Evolutionary conservation across 2,329 filamentous ascomycete genomes (phyloP).

Genomic region (Pyrenophora seminiperda): DNA sequence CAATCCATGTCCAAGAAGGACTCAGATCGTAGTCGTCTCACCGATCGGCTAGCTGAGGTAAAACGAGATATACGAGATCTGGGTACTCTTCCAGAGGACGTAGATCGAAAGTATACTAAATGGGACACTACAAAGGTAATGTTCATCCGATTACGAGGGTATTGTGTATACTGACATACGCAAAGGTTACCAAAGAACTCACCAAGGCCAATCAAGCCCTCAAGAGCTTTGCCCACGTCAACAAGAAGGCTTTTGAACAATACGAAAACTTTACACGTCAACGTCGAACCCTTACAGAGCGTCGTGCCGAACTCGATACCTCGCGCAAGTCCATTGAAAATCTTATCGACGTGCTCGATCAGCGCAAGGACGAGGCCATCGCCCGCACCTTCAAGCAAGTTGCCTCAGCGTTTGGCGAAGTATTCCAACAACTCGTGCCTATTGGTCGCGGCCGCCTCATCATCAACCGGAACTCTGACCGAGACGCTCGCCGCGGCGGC

Average conservation of each 20-base stretch:
- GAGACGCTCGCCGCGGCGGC: conserved; percentile 60
- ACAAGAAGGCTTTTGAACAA: conserved; percentile 99
- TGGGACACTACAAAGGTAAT: conserved; percentile 77
- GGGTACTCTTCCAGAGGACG: conserved; percentile 90
- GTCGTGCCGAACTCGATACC: conserved; percentile 83
- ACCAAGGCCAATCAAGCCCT: conserved; percentile 91
- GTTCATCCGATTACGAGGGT: neutral
- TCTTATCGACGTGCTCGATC: conserved; percentile 88
- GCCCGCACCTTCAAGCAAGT: conserved; percentile 99
- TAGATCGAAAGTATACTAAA: conserved; percentile 86
- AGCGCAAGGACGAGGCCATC: conserved; percentile 96
- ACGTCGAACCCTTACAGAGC: conserved; percentile 82
- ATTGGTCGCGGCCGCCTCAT: conserved; percentile 89
- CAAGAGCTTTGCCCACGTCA: conserved; percentile 97
- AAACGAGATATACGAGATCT: conserved; percentile 89
- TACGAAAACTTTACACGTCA: conserved; percentile 97
- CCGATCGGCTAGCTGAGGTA: conserved; percentile 77
- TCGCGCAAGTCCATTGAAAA: conserved; percentile 89
- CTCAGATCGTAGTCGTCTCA: conserved; percentile 81
- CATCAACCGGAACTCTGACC: conserved; percentile 88
- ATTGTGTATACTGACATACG: conserved; percentile 16
- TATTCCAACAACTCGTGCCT: conserved; percentile 94
- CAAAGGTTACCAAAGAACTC: conserved; percentile 59
- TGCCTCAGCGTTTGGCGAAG: conserved; percentile 85
- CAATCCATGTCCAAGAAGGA: conserved; percentile 91